Evolutionary conservation across 2,329 filamentous ascomycete species (phyloP), one percentile per base, ranked within the genome.

Genomic region (Colletotrichum sansevieriae): DNA sequence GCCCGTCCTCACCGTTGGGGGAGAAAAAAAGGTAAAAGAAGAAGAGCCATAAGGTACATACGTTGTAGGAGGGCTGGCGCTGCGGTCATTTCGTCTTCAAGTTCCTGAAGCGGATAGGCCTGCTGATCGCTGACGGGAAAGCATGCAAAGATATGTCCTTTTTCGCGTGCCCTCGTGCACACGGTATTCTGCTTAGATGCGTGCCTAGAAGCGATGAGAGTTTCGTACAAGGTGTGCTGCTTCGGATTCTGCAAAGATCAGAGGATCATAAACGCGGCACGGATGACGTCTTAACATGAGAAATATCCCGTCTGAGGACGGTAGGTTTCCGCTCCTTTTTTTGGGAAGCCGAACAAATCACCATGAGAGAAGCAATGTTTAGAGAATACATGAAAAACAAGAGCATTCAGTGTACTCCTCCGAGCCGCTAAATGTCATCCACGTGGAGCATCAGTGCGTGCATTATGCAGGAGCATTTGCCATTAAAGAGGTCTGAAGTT

Each of bases 1-100:
- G 35, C 54, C 55, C 49, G 15, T 37, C 37, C 33, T 68, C 55
- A 61, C 41, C 65, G 62, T 46, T 49, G 43, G 49, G 25, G 5
- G 37, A 29, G 22, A 20, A 20, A 12, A 51, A 18, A 18, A 55
- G 20, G 9, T 12, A 20, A n/a, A 13, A 13, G 22, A 18, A 29
- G 39, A 22, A 29, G 7, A 29, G 25, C 25, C 25, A 29, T 7
- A 7, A 7, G 25, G 5, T 29, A 29, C 25, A 35, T 49, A 15
- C 10, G 29, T 37, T 47, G 61, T 65, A 22, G 22, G 22, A 22
- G 4, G 22, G 22, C 4, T 22, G 22, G 22, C 4, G 22, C 4
- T 22, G 22, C 22, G 54, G 47, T 22, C 15, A 35, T 49, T 33
- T 11, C 18, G 33, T 37, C 43, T 22, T 62, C 29, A 33, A 35